Evolutionary conservation across 164 flowering plant genomes (phyloP).

Genomic region (Magnolia kwangsiensis): DNA sequence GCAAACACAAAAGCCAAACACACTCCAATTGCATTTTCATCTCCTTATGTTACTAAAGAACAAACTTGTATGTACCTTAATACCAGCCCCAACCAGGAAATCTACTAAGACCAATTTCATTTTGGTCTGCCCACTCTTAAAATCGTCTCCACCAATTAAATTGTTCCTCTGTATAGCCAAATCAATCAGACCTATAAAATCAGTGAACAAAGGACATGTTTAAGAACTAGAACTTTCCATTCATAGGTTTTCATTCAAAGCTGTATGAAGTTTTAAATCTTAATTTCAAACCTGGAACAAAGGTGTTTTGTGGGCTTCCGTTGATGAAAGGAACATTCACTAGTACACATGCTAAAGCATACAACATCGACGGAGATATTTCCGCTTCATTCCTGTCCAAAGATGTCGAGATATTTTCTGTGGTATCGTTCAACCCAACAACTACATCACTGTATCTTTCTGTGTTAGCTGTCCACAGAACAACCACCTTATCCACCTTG

Average conservation of each 20-base stretch:
- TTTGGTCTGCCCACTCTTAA: too few relatives aligned
- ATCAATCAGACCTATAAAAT: constrained; percentile 71
- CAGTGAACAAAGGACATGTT: background rate
- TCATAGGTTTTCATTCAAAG: too few relatives aligned
- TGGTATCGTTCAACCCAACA: constrained; percentile 91
- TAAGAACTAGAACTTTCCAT: too few relatives aligned
- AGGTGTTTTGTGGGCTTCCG: constrained; percentile 99
- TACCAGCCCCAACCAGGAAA: too few relatives aligned
- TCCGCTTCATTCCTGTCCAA: constrained; percentile 80
- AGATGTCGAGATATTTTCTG: constrained; percentile 73
- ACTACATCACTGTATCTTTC: constrained; percentile 92
- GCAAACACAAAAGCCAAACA: too few relatives aligned
- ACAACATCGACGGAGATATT: constrained; percentile 91
- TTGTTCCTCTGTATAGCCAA: constrained; percentile 73
- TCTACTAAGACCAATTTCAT: too few relatives aligned
- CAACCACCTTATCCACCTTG: too few relatives aligned
- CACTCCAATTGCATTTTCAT: constrained; percentile 97
- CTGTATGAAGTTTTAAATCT: too few relatives aligned
- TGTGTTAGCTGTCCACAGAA: constrained; percentile 88
- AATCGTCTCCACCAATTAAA: constrained; percentile 97
- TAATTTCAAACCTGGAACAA: constrained; percentile 70
- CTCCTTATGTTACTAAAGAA: constrained; percentile 87
- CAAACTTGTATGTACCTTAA: constrained; percentile 6
- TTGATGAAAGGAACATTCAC: constrained; percentile 92
- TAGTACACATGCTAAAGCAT: constrained; percentile 75